These are phyloP conservation scores for Oryza punctata DNA, from an alignment of 176 grass and related monocot genomes.

Conservation along the genomic window DNA sequence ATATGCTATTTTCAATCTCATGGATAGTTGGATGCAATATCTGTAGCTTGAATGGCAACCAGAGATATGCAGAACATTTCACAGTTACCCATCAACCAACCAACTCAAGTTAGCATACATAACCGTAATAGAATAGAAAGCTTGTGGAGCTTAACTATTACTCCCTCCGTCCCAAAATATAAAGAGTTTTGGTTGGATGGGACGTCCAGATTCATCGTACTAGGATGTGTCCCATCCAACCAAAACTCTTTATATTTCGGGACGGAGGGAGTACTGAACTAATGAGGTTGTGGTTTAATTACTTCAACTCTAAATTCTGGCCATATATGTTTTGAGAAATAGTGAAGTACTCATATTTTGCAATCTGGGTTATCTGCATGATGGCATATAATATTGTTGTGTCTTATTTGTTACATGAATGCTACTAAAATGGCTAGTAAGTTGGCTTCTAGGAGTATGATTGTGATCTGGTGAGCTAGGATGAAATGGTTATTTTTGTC, in stretches of 20 bases:
- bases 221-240: no score
- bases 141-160: not conserved
- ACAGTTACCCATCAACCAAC: not conserved
- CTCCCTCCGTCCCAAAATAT: no score
- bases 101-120: not conserved
- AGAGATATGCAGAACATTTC: not conserved
- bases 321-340: conserved; percentile 4
- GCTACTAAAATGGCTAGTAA: not conserved
- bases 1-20: not conserved
- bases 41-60: not conserved
- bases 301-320: conserved; percentile 12
- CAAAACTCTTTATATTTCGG: no score
- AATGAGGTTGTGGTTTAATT: not conserved
- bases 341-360: not conserved
- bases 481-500: conserved; percentile 7
- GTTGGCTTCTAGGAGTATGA: conserved; percentile 3
- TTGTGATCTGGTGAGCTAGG: not conserved
- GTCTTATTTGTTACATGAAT: conserved; percentile 18
- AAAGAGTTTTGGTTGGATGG: no score
- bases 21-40: not conserved
- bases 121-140: not conserved
- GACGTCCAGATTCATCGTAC: no score
- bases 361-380: not conserved
- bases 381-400: not conserved
- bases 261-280: no score